Evolutionary conservation across 1,284 basidiomycete species (phyloP).

Genomic region (Paramarasmius palmivorus): DNA sequence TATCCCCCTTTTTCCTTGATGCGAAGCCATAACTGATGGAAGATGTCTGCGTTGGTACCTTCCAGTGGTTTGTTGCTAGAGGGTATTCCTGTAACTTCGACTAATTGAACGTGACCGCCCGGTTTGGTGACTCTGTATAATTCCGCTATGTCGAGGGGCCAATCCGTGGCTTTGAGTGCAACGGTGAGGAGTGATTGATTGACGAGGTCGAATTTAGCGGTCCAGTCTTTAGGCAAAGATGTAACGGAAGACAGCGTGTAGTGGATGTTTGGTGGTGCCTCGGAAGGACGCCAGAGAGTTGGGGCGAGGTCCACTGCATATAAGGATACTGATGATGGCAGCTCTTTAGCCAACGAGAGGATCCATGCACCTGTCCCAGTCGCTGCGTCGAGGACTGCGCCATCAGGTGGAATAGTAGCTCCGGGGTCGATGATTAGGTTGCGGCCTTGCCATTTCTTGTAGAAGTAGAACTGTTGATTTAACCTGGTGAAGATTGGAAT

Average conservation of each 20-base stretch:
- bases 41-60: too few relatives aligned
- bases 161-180: constrained; percentile 13
- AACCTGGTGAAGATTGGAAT: too few relatives aligned
- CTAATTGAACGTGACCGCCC: constrained; percentile 18
- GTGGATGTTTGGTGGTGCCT: constrained; percentile 6
- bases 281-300: neutral
- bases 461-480: too few relatives aligned
- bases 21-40: too few relatives aligned
- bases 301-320: constrained; percentile 3
- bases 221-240: constrained; percentile 14
- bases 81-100: constrained; percentile 5
- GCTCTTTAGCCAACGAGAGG: neutral
- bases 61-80: too few relatives aligned
- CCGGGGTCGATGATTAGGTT: too few relatives aligned
- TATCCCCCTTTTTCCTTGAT: too few relatives aligned
- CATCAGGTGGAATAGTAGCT: too few relatives aligned
- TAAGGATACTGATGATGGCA: constrained; percentile 4
- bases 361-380: constrained; percentile 7
- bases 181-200: constrained; percentile 18
- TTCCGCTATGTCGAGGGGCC: constrained; percentile 14
- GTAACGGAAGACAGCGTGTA: constrained; percentile 10
- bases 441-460: too few relatives aligned
- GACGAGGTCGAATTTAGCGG: constrained; percentile 19
- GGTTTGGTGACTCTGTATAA: constrained; percentile 17
- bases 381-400: too few relatives aligned